Base-by-base conservation (phyloP, 2,329 filamentous ascomycete species). In the Seiridium unicorne region DNA sequence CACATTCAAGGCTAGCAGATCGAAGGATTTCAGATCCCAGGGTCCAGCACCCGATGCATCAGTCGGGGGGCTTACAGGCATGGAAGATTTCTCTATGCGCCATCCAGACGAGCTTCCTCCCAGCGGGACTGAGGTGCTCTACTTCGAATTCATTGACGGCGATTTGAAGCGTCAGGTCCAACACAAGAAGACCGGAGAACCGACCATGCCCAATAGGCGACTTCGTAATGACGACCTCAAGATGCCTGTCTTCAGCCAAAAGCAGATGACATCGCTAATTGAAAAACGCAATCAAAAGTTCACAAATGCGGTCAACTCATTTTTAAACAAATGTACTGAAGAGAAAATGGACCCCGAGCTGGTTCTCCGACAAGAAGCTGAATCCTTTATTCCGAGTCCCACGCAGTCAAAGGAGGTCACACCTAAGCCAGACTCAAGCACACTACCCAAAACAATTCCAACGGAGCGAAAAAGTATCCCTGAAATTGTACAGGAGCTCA, bases 91-190 rank as follows among this genome's bases (percentile, higher is more conserved):
- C 5, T 73, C 72, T 31, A 67, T 61, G 18, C 65, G 62, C 10
- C 70, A 72, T 44, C 69, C 68, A 44, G 74, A 70, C 44, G 72
- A 72, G 42, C 58, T 57, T 51, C 62, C 61, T 67, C 72, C 46
- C 68, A 78, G 62, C 11, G 79, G 79, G 2, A 83, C 83, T 56
- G 88, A 96, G 66, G 89, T 97, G 13, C 76, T 99, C 32, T 85
- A 94, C 42, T 96, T 99, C 68, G 95, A 98, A 72, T 98, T 96
- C 66, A 77, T 96, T 18, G 95, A 98, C 72, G 93, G 90, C 0
- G 94, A 97, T 71, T 75, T 98, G 65, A 97, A 93, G 76, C 83
- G 90, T 46, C 89, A 96, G 70, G 89, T 93, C 0, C 79, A 83
- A 57, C 79, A 89, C 71, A 84, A 86, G 58, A 91, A 90, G 72